Percentiles rank a stretch among this genome's conserved stretches.
Evolutionary conservation across 768 basidiomycete genomes (phyloP).

Genomic region (Lactarius indigo): DNA sequence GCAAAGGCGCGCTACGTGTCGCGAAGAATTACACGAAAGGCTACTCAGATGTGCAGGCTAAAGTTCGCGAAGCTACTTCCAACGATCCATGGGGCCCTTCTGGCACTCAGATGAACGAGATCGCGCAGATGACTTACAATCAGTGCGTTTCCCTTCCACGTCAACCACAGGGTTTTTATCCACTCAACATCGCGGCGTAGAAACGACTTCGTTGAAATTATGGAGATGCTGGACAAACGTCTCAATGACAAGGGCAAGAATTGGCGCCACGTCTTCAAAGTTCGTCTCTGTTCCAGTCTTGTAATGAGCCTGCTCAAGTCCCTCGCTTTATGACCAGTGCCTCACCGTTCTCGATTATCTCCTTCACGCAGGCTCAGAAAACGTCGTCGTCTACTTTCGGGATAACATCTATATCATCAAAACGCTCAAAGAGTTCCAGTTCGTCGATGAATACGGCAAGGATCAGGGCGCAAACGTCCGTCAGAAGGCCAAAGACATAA

Average conservation of each 20-base stretch:
- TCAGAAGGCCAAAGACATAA: constrained; percentile 98
- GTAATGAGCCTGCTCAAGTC: neutral
- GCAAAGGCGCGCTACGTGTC: constrained; percentile 79
- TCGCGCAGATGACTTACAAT: constrained; percentile 95
- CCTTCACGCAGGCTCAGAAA: constrained; percentile 94
- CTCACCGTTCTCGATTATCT: constrained; percentile 94
- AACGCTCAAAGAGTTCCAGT: constrained; percentile 98
- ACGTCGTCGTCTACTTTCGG: constrained; percentile 96
- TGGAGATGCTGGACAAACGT: constrained; percentile 99
- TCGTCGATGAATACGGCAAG: constrained; percentile 89
- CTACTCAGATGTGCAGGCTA: constrained; percentile 93
- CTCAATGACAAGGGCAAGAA: constrained; percentile 99
- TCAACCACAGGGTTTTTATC: neutral
- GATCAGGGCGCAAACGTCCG: constrained; percentile 98
- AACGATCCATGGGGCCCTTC: constrained; percentile 99
- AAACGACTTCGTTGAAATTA: constrained; percentile 97
- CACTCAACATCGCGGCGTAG: constrained; percentile 35
- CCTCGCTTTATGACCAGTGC: constrained; percentile 45
- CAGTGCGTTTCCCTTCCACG: constrained; percentile 56
- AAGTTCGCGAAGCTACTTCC: constrained; percentile 93
- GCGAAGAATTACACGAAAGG: constrained; percentile 96
- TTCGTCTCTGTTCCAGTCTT: constrained; percentile 31
- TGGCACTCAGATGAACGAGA: constrained; percentile 98
- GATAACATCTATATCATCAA: constrained; percentile 98
- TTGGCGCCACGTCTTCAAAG: constrained; percentile 99